A percentile compares a stretch with the other conserved stretches of the same genome.
Evolutionary conservation across 1,139 yeast genomes (phyloP).

Genomic region (Blastobotrys proliferans): DNA sequence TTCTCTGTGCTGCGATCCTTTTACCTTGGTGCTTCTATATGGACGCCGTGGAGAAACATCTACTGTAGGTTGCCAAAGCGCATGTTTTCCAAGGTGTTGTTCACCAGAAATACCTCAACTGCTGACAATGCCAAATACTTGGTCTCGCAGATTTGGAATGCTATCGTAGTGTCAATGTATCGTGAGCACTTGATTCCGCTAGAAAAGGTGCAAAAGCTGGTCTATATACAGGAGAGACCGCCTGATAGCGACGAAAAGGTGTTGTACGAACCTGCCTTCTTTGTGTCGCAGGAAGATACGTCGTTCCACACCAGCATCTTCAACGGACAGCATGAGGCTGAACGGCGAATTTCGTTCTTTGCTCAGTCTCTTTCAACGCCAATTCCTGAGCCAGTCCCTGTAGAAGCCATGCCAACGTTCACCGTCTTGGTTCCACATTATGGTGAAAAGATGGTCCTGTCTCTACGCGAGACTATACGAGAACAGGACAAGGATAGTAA

Average conservation of each 20-base stretch:
- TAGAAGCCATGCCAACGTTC: conserved; percentile 74
- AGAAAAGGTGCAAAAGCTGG: conserved; percentile 52
- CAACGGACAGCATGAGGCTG: conserved; percentile 65
- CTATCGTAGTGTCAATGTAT: conserved; percentile 69
- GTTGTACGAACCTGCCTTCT: conserved; percentile 56
- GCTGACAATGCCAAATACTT: conserved; percentile 45
- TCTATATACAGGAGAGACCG: conserved; percentile 50
- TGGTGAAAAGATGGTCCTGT: conserved; percentile 65
- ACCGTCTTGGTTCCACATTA: conserved; percentile 87
- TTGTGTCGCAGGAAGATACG: conserved; percentile 70
- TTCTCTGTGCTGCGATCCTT: conserved; percentile 70
- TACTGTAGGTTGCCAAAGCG: conserved; percentile 73
- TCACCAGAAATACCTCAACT: conserved; percentile 41
- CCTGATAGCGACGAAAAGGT: conserved; percentile 32
- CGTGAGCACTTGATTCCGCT: conserved; percentile 72
- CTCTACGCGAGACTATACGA: conserved; percentile 62
- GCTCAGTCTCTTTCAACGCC: conserved; percentile 84
- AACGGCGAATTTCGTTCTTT: conserved; percentile 76
- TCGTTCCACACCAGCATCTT: conserved; percentile 41
- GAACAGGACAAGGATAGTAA: conserved; percentile 57
- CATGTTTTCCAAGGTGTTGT: conserved; percentile 60
- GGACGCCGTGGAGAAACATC: conserved; percentile 85
- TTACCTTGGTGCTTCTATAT: conserved; percentile 69
- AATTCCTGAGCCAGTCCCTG: conserved; percentile 66
- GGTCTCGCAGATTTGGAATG: conserved; percentile 77